Base-by-base conservation (phyloP, 495 filamentous ascomycete genomes). In the Neurospora tetrasperma region DNA sequence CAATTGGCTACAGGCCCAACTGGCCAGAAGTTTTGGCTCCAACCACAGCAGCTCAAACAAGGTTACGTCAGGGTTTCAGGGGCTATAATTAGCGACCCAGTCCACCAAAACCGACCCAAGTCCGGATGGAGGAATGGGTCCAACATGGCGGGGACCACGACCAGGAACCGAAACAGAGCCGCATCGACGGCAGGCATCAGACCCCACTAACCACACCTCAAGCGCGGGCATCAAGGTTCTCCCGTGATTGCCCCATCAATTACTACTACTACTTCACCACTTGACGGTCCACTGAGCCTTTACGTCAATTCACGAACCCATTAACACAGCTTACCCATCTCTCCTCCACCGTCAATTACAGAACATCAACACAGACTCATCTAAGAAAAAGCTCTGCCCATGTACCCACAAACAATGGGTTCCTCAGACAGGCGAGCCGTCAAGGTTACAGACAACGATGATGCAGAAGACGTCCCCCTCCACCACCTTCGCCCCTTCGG, bases 401-500 rank as follows among this genome's bases (percentile, higher is more conserved):
- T 66, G 54, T 12, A 66, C 54, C 1, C 44, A 9, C 54, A 18
- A 39, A 5, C 27, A 12, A 66, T 66, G 54, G 35, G 27, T 66
- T 66, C 54, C 54, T 18, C 54, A 35, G 7, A 18, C 8, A 31
- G 54, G 27, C 6, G 6, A 35, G 7, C 27, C 27, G 2, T 18
- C 14, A 9, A 16, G 12, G 54, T 27, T 1, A 72, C 72, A 31
- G 74, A 80, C 40, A 11, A 41, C 18, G 76, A 82, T 42, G 76
- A 75, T 16, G 75, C 88, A 46, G 90, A 92, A 73, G 87, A 88
- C 69, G 84, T 92, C 20, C 92, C 93, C 1, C 85, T 93, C 7
- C 87, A 91, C 75, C 86, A 91, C 75, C 89, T 91, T 76, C 90
- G 90, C 16, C 86, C 90, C n/a, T 97, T 96, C 78, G 92, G 92